Conservation (phyloP, 495 filamentous ascomycete species). For the Hypoxylon cercidicola region DNA sequence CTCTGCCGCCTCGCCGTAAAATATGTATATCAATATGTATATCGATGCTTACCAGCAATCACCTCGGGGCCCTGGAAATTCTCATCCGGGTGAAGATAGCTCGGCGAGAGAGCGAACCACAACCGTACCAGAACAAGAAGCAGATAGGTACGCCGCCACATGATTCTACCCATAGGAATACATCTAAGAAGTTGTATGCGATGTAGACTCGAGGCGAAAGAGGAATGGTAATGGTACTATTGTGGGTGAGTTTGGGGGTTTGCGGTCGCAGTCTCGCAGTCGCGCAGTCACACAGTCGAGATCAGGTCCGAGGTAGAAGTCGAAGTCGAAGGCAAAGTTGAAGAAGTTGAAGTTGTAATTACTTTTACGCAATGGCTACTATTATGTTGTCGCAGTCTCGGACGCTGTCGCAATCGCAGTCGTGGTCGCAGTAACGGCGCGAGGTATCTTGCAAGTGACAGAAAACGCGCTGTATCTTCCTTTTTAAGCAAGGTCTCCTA, state of each 20-base stretch:
- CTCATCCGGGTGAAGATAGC: slow-evolving; percentile 98
- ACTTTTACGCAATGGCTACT: no score
- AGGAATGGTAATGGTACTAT: background rate
- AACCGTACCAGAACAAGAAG: slow-evolving; percentile 85
- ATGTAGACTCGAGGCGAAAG: slow-evolving; percentile 9
- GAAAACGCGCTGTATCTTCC: no score
- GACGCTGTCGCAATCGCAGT: background rate
- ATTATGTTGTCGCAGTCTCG: no score
- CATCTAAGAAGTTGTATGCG: slow-evolving; percentile 27
- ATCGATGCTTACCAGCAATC: slow-evolving; percentile 79
- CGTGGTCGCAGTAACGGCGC: no score
- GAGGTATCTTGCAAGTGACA: no score
- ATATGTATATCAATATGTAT: no score
- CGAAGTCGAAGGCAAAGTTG: no score
- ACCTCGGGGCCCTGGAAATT: slow-evolving; percentile 98
- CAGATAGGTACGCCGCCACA: slow-evolving; percentile 94
- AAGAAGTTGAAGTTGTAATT: no score
- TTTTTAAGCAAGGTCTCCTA: no score
- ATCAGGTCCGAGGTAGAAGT: no score
- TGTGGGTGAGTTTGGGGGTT: background rate
- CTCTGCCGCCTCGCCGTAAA: slow-evolving; percentile 2
- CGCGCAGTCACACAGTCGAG: no score
- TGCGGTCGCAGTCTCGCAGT: no score
- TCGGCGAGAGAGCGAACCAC: slow-evolving; percentile 92
- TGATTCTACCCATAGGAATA: slow-evolving; percentile 51